phyloP scores from a whole-genome alignment of 345 rosid species.

The Nasturtium officinale region DNA sequence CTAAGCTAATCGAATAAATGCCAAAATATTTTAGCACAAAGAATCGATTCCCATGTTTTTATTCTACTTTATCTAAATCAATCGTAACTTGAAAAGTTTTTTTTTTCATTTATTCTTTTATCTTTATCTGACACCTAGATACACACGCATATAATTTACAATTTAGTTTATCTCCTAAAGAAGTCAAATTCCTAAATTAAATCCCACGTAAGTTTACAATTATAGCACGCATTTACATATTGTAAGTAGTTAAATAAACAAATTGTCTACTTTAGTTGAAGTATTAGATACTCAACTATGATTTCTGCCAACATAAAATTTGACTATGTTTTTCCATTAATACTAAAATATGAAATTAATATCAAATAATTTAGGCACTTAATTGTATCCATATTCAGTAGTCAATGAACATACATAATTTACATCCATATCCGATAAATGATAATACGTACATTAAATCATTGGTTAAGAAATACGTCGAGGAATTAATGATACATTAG shows the following conservation, averaged over 20 bases:
- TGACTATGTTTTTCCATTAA: constrained; percentile 1
- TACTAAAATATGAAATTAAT: constrained; percentile 1
- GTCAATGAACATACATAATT: not conserved
- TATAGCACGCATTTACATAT: not conserved
- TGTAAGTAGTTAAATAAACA: not conserved
- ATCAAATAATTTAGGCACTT: not conserved
- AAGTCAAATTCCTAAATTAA: not conserved
- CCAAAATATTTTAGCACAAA: constrained; percentile 16
- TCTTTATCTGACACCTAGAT: constrained; percentile 24
- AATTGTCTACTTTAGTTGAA: not conserved
- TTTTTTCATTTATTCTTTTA: not conserved
- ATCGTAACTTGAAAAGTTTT: not conserved
- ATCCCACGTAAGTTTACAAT: not conserved
- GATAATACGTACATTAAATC: not conserved
- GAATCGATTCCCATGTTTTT: constrained; percentile 25
- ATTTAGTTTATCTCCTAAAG: not conserved
- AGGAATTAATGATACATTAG: not conserved
- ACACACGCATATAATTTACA: not conserved
- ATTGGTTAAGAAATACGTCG: not conserved
- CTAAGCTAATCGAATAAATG: constrained; percentile 8
- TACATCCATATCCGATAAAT: not conserved
- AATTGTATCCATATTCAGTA: not conserved
- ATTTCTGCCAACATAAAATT: not conserved
- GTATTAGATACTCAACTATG: too few species aligned
- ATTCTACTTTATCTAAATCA: not conserved